Evolutionary conservation across 345 rosid genomes (phyloP).

Genomic region (Salix purpurea): DNA sequence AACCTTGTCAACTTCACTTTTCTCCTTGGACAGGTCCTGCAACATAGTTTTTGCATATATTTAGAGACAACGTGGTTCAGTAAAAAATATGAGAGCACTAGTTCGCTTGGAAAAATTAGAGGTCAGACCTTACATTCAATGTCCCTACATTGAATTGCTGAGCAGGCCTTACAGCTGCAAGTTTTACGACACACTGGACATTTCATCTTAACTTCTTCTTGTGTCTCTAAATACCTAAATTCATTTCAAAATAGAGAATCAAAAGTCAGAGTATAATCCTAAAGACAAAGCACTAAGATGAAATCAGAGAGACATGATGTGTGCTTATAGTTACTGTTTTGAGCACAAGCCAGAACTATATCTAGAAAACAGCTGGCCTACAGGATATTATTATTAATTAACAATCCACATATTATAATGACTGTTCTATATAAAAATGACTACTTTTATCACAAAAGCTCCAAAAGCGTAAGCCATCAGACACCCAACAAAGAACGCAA

Average conservation of each 20-base stretch:
- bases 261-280: neutral
- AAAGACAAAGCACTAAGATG: neutral
- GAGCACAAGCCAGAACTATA: neutral
- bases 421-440: too few species aligned
- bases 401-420: neutral
- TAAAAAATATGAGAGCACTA: conserved; percentile 10
- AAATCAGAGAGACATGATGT: neutral
- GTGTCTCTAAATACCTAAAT: conserved; percentile 53
- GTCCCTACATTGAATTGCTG: conserved; percentile 47
- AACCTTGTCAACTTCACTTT: conserved; percentile 49
- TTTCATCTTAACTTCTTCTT: conserved; percentile 66
- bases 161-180: conserved; percentile 79
- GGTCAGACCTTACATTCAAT: conserved; percentile 70
- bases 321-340: neutral
- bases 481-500: neutral
- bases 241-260: conserved; percentile 19
- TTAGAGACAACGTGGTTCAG: conserved; percentile 8
- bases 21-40: conserved; percentile 52
- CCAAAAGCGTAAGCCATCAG: neutral
- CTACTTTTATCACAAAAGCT: neutral
- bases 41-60: conserved; percentile 22
- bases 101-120: conserved; percentile 21
- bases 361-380: neutral
- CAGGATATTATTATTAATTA: neutral
- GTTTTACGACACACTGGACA: conserved; percentile 86